Conservation (phyloP, 768 basidiomycete genomes). For the Suillus variegatus region DNA sequence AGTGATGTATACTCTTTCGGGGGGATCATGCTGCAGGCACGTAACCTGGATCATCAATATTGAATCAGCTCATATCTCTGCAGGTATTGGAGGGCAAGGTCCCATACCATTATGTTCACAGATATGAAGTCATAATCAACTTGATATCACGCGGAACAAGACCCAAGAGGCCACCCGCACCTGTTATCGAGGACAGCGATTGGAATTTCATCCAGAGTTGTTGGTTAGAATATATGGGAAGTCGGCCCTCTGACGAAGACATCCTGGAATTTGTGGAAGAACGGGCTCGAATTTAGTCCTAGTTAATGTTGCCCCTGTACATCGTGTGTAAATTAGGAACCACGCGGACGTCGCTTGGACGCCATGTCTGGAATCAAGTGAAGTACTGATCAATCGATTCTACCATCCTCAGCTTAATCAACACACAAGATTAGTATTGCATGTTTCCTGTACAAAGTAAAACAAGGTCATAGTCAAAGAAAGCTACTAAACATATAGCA, state of each 20-base stretch:
- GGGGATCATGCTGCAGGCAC: constrained; percentile 30
- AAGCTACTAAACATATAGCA: not conserved
- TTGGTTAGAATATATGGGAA: constrained; percentile 29
- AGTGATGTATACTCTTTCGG: constrained; percentile 16
- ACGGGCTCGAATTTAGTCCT: not conserved
- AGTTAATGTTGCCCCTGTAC: not conserved
- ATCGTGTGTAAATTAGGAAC: not conserved
- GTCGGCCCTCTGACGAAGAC: constrained; percentile 28
- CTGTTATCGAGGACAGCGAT: constrained; percentile 18
- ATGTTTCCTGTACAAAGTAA: not conserved
- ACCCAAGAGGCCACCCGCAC: constrained; percentile 17
- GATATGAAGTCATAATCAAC: accelerated
- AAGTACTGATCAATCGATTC: not conserved
- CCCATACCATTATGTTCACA: not conserved
- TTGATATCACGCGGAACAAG: not conserved
- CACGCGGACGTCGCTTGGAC: too few relatives aligned
- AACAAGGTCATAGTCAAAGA: not conserved
- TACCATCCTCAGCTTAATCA: not conserved
- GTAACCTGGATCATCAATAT: not conserved
- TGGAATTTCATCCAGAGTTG: constrained; percentile 26
- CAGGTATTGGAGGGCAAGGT: not conserved
- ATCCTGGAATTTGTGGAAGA: too few relatives aligned
- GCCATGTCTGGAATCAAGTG: too few relatives aligned
- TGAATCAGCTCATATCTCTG: not conserved
- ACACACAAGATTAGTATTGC: not conserved